phyloP scores from a whole-genome alignment of 2,329 filamentous ascomycete species.

The Scedosporium aurantiacum region DNA sequence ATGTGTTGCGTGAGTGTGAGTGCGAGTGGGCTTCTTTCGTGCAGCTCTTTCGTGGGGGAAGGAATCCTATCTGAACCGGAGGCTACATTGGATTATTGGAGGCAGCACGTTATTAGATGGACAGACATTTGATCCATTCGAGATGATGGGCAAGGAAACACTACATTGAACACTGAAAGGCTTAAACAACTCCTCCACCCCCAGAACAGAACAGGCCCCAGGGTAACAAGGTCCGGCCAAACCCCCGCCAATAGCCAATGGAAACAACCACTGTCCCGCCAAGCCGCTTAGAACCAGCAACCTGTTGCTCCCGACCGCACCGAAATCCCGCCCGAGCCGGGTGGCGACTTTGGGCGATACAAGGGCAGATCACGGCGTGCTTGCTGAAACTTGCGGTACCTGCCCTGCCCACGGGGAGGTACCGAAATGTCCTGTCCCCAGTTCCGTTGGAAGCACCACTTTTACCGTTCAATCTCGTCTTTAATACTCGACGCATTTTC shows the following conservation, averaged over 20 bases:
- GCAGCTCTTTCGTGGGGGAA: not conserved
- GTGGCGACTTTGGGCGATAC: constrained; percentile 3
- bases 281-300: constrained; percentile 1
- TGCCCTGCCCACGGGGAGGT: not conserved
- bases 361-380: not conserved
- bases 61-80: not conserved
- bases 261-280: constrained; percentile 3
- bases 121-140: not conserved
- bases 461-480: too few species aligned
- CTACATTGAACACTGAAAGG: too few species aligned
- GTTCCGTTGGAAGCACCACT: too few species aligned
- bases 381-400: not conserved
- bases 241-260: not conserved
- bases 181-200: too few species aligned
- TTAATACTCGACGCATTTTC: too few species aligned
- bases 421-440: not conserved
- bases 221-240: not conserved
- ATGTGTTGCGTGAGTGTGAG: not conserved
- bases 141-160: not conserved
- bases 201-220: not conserved
- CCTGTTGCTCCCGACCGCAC: constrained; percentile 4
- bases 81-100: not conserved
- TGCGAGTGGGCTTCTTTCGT: not conserved
- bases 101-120: too few species aligned
- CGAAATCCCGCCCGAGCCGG: constrained; percentile 7